A percentile compares a stretch with the other conserved stretches of the same genome.
These are phyloP conservation scores for Heterococcus sp. DNA, from an alignment of 108 stramenopile genomes.

Conservation along the genomic window DNA sequence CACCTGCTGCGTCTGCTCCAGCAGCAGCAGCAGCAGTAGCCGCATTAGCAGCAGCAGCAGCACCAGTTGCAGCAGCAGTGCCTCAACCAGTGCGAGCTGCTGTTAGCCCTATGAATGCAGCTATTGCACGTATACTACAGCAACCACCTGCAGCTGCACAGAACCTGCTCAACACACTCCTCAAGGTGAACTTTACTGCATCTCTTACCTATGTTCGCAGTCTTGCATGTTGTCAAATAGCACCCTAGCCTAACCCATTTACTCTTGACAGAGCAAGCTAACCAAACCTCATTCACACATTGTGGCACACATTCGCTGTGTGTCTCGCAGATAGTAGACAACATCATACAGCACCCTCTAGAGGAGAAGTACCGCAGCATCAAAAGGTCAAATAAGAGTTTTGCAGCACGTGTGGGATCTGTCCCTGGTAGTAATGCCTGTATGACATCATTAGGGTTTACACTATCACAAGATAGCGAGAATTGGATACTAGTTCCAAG, in stretches of 20 bases:
- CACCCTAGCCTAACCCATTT: background rate
- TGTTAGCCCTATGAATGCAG: background rate
- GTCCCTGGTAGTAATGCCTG: conserved; percentile 30
- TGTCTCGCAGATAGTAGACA: conserved; percentile 23
- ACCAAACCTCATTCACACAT: background rate
- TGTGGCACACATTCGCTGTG: background rate
- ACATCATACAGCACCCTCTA: conserved; percentile 42
- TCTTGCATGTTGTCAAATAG: background rate
- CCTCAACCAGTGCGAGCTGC: background rate
- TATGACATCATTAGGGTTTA: conserved; percentile 26
- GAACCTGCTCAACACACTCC: background rate
- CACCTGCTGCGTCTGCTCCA: conserved; percentile 1
- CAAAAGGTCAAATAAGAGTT: conserved; percentile 30
- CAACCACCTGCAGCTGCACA: background rate
- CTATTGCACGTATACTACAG: background rate
- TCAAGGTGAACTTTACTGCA: background rate
- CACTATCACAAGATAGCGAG: conserved; percentile 5
- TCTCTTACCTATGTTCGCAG: background rate
- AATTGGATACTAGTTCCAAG: conserved; percentile 15
- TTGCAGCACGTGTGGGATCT: conserved; percentile 5
- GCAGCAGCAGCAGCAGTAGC: background rate
- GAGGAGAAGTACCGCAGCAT: conserved; percentile 53
- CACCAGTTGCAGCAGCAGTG: background rate
- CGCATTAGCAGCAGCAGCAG: background rate
- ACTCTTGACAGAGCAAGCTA: background rate